Evolutionary conservation across 2,329 filamentous ascomycete species (phyloP).

Genomic region (Sporothrix variecibatus): DNA sequence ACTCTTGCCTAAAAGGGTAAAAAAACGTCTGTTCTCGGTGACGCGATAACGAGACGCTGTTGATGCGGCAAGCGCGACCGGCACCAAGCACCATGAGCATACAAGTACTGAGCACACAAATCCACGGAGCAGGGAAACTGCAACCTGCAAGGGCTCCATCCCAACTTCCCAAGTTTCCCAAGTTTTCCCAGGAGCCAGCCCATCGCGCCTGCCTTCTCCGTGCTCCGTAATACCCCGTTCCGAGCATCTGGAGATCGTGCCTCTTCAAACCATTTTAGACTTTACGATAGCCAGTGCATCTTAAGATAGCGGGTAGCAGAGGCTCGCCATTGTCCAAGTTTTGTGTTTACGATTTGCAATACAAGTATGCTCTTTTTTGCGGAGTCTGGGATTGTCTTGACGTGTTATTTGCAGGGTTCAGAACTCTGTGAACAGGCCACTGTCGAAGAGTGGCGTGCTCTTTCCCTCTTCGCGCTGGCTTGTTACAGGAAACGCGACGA

Average conservation of each 20-base stretch:
- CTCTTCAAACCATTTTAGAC: background rate
- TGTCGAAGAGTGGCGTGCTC: constrained; percentile 19
- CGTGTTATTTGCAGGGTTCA: background rate
- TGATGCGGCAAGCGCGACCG: constrained; percentile 3
- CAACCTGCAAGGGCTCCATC: constrained; percentile 9
- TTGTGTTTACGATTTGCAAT: background rate
- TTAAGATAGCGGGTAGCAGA: background rate
- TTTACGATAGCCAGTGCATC: background rate
- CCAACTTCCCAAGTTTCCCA: background rate
- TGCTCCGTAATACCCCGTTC: constrained; percentile 3
- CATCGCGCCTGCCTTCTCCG: constrained; percentile 16
- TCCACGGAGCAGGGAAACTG: background rate
- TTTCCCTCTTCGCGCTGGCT: background rate
- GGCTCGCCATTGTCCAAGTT: background rate
- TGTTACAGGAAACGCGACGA: constrained; percentile 8
- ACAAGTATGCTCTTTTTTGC: background rate
- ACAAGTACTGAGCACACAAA: background rate
- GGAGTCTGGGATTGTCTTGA: background rate
- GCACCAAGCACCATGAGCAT: background rate
- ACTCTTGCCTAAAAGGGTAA: background rate
- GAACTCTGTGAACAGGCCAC: constrained; percentile 12
- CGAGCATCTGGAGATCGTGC: constrained; percentile 2
- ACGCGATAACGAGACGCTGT: background rate
- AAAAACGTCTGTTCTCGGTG: background rate
- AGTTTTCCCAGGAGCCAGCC: background rate